Evolutionary conservation across 2,329 filamentous ascomycete genomes (phyloP).

Genomic region (Pyrenophora seminiperda): DNA sequence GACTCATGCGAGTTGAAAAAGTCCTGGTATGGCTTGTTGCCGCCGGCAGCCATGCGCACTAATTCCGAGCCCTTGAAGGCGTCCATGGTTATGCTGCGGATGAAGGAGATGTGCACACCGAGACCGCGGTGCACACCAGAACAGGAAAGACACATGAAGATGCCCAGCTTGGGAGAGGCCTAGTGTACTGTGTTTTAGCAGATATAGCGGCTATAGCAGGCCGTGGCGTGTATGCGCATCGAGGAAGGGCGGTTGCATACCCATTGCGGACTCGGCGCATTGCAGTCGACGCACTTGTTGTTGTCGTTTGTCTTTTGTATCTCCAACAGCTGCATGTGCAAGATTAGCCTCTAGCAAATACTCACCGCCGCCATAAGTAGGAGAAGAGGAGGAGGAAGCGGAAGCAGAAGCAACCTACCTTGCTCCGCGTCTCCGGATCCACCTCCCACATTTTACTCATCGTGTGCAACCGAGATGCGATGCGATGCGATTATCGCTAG

Average conservation of each 20-base stretch:
- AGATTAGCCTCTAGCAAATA: slow-evolving; percentile 19
- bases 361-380: no score
- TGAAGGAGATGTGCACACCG: slow-evolving; percentile 97
- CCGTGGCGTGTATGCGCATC: slow-evolving; percentile 10
- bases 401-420: slow-evolving; percentile 62
- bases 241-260: slow-evolving; percentile 56
- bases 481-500: background rate
- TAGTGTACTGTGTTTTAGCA: slow-evolving; percentile 41
- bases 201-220: background rate
- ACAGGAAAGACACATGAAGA: slow-evolving; percentile 97
- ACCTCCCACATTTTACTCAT: slow-evolving; percentile 95
- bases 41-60: slow-evolving; percentile 88
- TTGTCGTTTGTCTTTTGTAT: slow-evolving; percentile 92
- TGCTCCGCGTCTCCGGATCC: slow-evolving; percentile 93
- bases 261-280: slow-evolving; percentile 96
- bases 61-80: slow-evolving; percentile 94
- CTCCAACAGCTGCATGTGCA: slow-evolving; percentile 70
- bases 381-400: no score
- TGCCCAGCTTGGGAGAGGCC: slow-evolving; percentile 91
- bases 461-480: slow-evolving; percentile 18
- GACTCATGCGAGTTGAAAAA: slow-evolving; percentile 73
- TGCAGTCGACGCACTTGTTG: slow-evolving; percentile 91
- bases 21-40: slow-evolving; percentile 82
- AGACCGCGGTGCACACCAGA: slow-evolving; percentile 92
- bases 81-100: slow-evolving; percentile 97